Percentiles rank a stretch among this genome's conserved stretches.
These are phyloP conservation scores for Arabidopsis lyrata DNA, from an alignment of 441 rosid genomes.

Conservation along the genomic window DNA sequence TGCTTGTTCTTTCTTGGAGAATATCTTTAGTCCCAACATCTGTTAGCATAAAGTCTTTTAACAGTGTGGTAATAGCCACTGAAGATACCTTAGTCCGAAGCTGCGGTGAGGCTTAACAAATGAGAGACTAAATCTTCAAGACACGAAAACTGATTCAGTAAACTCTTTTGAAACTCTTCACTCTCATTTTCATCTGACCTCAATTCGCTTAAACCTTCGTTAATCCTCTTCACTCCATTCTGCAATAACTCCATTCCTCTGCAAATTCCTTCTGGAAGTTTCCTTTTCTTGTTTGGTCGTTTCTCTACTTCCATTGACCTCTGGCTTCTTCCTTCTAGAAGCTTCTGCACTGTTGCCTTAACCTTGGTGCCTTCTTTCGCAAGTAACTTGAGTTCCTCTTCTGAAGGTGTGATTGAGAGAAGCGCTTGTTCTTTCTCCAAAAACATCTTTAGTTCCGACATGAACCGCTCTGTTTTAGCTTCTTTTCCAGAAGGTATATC, in stretches of 20 bases:
- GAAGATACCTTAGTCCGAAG: constrained; percentile 31
- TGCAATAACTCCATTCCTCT: constrained; percentile 79
- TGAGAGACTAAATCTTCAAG: constrained; percentile 72
- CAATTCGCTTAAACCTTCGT: constrained; percentile 70
- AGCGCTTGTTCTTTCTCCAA: constrained; percentile 83
- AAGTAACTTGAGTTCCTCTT: constrained; percentile 61
- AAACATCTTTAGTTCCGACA: constrained; percentile 77
- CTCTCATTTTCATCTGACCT: constrained; percentile 52
- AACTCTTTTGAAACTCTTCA: constrained; percentile 61
- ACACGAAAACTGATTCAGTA: constrained; percentile 63
- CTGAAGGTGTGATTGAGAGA: constrained; percentile 46
- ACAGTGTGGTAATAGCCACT: constrained; percentile 1
- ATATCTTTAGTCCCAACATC: not conserved
- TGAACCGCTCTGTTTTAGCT: constrained; percentile 68
- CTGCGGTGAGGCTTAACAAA: constrained; percentile 54
- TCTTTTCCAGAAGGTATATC: constrained; percentile 65
- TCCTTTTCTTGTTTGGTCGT: constrained; percentile 74
- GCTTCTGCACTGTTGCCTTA: constrained; percentile 51
- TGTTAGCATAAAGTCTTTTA: not conserved
- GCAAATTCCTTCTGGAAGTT: constrained; percentile 75
- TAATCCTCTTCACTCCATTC: constrained; percentile 72
- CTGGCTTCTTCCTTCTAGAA: constrained; percentile 42
- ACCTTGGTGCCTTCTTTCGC: constrained; percentile 63
- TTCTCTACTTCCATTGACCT: constrained; percentile 39
- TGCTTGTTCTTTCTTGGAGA: not conserved